Evolutionary conservation across 805 yeast genomes (phyloP), one percentile per base, ranked within the genome.

Genomic region (Hemisphaericaspora nanyangensis): DNA sequence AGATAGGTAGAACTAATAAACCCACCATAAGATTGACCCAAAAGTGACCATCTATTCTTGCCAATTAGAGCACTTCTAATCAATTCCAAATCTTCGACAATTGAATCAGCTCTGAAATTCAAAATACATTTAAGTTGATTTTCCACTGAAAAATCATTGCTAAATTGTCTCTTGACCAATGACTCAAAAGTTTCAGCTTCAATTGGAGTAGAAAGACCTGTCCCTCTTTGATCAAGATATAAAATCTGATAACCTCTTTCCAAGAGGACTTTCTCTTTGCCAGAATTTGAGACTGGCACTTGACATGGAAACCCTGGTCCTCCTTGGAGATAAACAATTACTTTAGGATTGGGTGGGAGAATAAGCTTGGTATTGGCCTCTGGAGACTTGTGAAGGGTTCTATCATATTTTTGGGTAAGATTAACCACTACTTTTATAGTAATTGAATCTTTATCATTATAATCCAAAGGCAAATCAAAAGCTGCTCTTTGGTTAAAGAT

Each of bases 1-100:
- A 74, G 51, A 49, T 77, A 77, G 3, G 77, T 72, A 45, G 70
- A 62, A 16, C 66, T 54, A 46, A 76, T 67, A 45, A 76, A 77
- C 0, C 82, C 82, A 17, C 82, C 80, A 48, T 65, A 75, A 2
- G 78, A 71, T 48, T 77, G 81, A 7, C 82, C 84, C 26, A 72
- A 49, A 13, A 78, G 43, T 12, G 78, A 64, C 80, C 80, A 75
- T 50, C 72, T 71, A 12, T 42, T 47, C 11, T 49, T 48, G 1
- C 61, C 60, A 17, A 70, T 38, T 29, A 78, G 55, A 4, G 48
- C 46, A 20, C 46, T 45, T 32, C 82, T 56, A 24, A 78, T 68
- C 7, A 42, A 29, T 44, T 78, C 83, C 37, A 72, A 63, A 45
- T 78, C 83, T 36, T 61, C 61, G 1, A 76, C 72, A 30, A 76